Evolutionary conservation across 1,284 basidiomycete genomes (phyloP).

Genomic region (Phlebopus sp.): DNA sequence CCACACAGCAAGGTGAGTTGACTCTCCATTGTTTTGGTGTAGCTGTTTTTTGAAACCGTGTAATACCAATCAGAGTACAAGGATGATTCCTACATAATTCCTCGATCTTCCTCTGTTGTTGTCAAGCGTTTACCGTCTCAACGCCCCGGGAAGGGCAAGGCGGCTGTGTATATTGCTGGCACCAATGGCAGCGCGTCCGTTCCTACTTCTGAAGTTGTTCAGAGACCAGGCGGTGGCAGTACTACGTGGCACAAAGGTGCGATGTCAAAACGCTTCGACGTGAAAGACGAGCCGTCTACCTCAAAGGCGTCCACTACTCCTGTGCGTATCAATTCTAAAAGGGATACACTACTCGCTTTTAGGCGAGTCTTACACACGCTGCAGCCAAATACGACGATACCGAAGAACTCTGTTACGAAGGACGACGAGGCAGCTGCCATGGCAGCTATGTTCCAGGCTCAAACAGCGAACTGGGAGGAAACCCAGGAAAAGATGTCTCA

Average conservation of each 20-base stretch:
- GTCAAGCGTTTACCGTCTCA: slow-evolving; percentile 86
- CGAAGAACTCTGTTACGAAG: slow-evolving; percentile 46
- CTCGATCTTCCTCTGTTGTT: slow-evolving; percentile 91
- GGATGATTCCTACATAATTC: slow-evolving; percentile 90
- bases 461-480: slow-evolving; percentile 92
- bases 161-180: slow-evolving; percentile 78
- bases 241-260: slow-evolving; percentile 61
- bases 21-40: slow-evolving; percentile 21
- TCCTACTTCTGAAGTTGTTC: slow-evolving; percentile 46
- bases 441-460: slow-evolving; percentile 93
- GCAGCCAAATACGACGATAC: slow-evolving; percentile 30
- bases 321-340: slow-evolving; percentile 27
- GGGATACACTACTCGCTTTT: slow-evolving; percentile 11
- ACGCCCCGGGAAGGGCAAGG: slow-evolving; percentile 89
- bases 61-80: slow-evolving; percentile 68
- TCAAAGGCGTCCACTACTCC: slow-evolving; percentile 29
- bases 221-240: slow-evolving; percentile 36
- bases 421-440: slow-evolving; percentile 85
- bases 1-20: slow-evolving; percentile 81
- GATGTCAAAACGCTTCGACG: slow-evolving; percentile 91
- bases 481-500: slow-evolving; percentile 96
- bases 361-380: slow-evolving; percentile 23
- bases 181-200: slow-evolving; percentile 44
- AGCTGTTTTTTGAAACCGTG: neutral
- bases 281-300: slow-evolving; percentile 59